Evolutionary conservation across 768 basidiomycete species (phyloP), one percentile per base, ranked within the genome.

Genomic region (Mycena galopus): DNA sequence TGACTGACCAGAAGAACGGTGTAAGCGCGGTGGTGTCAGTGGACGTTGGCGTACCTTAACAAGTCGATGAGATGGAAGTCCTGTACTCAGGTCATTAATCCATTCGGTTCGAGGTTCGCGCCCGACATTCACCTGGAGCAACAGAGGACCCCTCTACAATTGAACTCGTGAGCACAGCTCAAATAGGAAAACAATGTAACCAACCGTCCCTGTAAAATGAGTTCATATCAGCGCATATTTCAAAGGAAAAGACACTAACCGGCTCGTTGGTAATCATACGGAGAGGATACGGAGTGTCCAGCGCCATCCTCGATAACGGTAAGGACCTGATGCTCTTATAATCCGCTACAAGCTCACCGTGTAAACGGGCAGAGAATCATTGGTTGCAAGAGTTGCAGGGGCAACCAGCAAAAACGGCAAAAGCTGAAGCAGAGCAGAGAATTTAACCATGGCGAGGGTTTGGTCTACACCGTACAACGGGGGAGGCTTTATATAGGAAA

Each of bases 241-340:
- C 8, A 14, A 39, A 32, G 10, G 47, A 39, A 37, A 64, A 32
- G 32, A 16, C 14, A 37, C 70, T 11, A 37, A 72, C 74, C 74
- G 27, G 19, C 74, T 69, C 74, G 37, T 58, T 75, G 74, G 21
- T 75, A 75, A 39, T 75, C 74, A 51, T 72, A 75, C n/a, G 74
- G 74, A 21, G 74, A 75, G 23, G 61, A 60, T 17, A 75, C 74
- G 30, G 74, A 63, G 39, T 75, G 74, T 6, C 74, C 74, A 1
- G 37, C 56, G 17, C 70, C 74, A 53, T 75, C 74, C 74, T 75
- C 17, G 17, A n/a, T n/a, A 25, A 27, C n/a, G 29, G 19, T 65
- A 14, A 65, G 59, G 63, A 55, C 27, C 17, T 9, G 16, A n/a
- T 29, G 7, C 27, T 27, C 11, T n/a, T 32, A 58, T 9, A 27